These are phyloP conservation scores for Verticillium klebahnii DNA, from an alignment of 2,329 filamentous ascomycete genomes.

Conservation along the genomic window DNA sequence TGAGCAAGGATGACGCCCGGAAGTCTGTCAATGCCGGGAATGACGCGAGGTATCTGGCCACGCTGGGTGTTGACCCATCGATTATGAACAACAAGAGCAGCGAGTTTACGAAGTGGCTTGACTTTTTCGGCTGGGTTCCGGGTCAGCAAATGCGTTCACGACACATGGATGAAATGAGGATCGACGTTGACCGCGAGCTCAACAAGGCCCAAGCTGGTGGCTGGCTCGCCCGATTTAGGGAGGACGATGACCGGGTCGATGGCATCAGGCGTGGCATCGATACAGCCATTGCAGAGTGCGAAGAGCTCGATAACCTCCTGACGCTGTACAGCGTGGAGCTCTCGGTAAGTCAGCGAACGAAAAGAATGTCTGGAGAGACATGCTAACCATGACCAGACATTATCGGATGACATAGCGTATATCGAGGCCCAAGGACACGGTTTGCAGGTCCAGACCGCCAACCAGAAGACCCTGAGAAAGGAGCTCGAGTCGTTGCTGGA, in stretches of 20 bases:
- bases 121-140: constrained; percentile 83
- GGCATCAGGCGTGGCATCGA: constrained; percentile 85
- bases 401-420: constrained; percentile 93
- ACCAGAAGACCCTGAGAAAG: constrained; percentile 88
- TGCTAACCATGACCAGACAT: constrained; percentile 51
- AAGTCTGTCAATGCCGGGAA: constrained; percentile 65
- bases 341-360: constrained; percentile 55
- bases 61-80: constrained; percentile 70
- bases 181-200: constrained; percentile 80
- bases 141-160: constrained; percentile 70
- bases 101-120: constrained; percentile 77
- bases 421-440: constrained; percentile 97
- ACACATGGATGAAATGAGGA: constrained; percentile 74
- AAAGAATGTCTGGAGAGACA: not conserved
- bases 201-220: constrained; percentile 88
- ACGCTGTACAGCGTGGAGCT: constrained; percentile 94
- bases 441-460: constrained; percentile 93
- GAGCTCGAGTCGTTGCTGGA: constrained; percentile 86
- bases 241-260: constrained; percentile 85
- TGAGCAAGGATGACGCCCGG: constrained; percentile 31
- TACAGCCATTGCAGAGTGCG: constrained; percentile 87
- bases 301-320: constrained; percentile 89
- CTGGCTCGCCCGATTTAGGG: constrained; percentile 79
- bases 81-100: constrained; percentile 72
- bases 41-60: constrained; percentile 72